Evolutionary conservation across 225 moss, liverwort and hornwort genomes (phyloP).

Genomic region (Polytrichum commune): DNA sequence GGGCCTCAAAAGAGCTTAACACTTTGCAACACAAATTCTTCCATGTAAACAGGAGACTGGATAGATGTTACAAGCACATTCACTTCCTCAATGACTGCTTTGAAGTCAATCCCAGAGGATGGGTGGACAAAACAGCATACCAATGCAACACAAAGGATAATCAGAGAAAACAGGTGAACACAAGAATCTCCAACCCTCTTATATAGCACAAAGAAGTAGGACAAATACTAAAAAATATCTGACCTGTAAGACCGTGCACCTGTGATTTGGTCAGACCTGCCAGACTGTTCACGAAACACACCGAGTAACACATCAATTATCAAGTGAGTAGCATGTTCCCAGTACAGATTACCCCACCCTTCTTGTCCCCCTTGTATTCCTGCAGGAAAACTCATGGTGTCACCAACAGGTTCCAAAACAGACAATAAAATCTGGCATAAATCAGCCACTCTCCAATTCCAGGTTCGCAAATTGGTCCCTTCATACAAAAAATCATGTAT

Average conservation of each 20-base stretch:
- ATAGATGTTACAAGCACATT: not conserved
- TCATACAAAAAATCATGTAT: slow-evolving; percentile 39
- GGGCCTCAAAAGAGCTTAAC: not conserved
- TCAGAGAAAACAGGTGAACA: not conserved
- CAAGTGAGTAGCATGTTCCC: slow-evolving; percentile 72
- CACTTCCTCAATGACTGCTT: not conserved
- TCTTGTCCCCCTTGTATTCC: slow-evolving; percentile 67
- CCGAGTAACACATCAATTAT: slow-evolving; percentile 73
- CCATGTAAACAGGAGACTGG: not conserved
- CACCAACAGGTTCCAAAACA: slow-evolving; percentile 67
- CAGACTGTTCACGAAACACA: slow-evolving; percentile 53
- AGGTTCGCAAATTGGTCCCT: slow-evolving; percentile 62
- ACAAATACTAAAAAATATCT: too few relatives aligned
- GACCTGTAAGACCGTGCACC: slow-evolving; percentile 28
- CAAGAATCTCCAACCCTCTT: not conserved
- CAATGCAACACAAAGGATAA: not conserved
- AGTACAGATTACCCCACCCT: slow-evolving; percentile 48
- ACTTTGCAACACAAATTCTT: not conserved
- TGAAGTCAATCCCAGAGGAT: not conserved
- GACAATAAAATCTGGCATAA: slow-evolving; percentile 75
- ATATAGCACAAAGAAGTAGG: not conserved
- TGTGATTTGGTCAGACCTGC: slow-evolving; percentile 27
- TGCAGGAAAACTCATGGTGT: slow-evolving; percentile 64
- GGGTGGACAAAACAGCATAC: not conserved
- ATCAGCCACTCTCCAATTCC: slow-evolving; percentile 82